Base-by-base conservation (phyloP, 78 protist species). In the Emiliania huxleyi region DNA sequence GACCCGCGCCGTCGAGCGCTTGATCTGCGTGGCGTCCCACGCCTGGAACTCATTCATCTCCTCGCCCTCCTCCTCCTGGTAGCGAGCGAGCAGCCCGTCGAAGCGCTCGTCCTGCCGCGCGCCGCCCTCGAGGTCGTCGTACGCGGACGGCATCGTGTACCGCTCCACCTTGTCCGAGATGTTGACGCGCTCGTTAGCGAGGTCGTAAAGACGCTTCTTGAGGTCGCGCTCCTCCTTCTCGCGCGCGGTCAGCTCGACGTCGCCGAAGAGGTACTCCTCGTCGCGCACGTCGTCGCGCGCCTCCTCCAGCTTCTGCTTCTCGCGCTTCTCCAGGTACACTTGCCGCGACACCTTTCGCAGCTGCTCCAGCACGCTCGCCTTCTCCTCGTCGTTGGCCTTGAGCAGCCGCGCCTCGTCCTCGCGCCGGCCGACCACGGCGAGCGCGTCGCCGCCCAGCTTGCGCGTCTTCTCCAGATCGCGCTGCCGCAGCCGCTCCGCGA, bases 11-110 rank as follows among this genome's bases (percentile, higher is more conserved):
- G 44, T 87, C 37, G 96, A 95, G 1, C 79, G 29, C 43, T 79
- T 88, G 87, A 94, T 33, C 91, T 95, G 84, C 26, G 89, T 90
- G 29, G 29, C 83, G 21, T 90, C 90, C 56, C 77, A 26, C 46
- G 11, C 77, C 79, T 90, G 79, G 42, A 49, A 49, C 94, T 96
- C 98, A 95, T 96, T 95, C 75, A 83, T 93, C 88, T 96, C 98
- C 35, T 87, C 79, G 45, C 44, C 29, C 55, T 12, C 84, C 49
- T 38, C 79, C 40, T 62, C 92, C 44, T 52, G 49, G 91, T 94
- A 94, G 23, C 96, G 94, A 18, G 92, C 94, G 38, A 33, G 75
- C 29, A 91, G 73, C 56, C 69, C 69, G 22, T 42, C 69, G 90
- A 8, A 45, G 21, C 84, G 91, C 52, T 45, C 56, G n/a, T 69